phyloP scores from a whole-genome alignment of 1,139 yeast species.

The Lodderomyces theae region DNA sequence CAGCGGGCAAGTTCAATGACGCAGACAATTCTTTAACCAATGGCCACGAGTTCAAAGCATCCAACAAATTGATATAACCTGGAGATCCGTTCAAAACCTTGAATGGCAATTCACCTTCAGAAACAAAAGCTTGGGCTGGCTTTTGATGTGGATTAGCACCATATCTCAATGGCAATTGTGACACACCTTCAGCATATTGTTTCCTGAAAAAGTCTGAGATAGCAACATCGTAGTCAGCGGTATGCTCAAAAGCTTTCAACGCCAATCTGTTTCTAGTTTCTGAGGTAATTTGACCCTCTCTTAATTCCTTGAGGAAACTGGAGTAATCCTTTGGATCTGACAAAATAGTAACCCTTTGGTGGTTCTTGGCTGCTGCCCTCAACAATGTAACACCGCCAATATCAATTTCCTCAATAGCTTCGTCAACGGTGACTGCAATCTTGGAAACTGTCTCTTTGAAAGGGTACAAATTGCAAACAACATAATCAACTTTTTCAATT shows the following conservation, averaged over 20 bases:
- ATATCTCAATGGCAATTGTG: constrained; percentile 92
- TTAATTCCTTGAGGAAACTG: constrained; percentile 75
- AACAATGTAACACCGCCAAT: constrained; percentile 97
- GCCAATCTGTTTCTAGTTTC: constrained; percentile 82
- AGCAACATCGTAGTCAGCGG: constrained; percentile 95
- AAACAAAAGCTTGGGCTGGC: constrained; percentile 95
- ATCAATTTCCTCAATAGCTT: constrained; percentile 97
- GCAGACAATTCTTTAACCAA: constrained; percentile 95
- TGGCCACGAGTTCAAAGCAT: constrained; percentile 98
- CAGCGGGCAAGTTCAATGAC: constrained; percentile 93
- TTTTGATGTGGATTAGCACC: constrained; percentile 99
- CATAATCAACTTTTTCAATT: constrained; percentile 92
- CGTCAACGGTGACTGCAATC: constrained; percentile 91
- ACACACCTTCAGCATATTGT: constrained; percentile 84
- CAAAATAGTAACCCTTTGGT: constrained; percentile 88
- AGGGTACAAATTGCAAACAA: constrained; percentile 96
- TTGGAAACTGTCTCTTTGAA: constrained; percentile 96
- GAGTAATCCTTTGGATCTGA: constrained; percentile 95
- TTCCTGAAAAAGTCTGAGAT: constrained; percentile 97
- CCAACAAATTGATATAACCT: constrained; percentile 93
- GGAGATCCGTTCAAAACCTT: constrained; percentile 93
- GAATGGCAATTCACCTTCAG: constrained; percentile 86
- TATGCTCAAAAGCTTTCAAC: constrained; percentile 95
- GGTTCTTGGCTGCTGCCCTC: constrained; percentile 99
- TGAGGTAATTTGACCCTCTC: constrained; percentile 65